Conservation (phyloP, 2,329 filamentous ascomycete genomes). For the Paracorniculantispora psalliotae region DNA sequence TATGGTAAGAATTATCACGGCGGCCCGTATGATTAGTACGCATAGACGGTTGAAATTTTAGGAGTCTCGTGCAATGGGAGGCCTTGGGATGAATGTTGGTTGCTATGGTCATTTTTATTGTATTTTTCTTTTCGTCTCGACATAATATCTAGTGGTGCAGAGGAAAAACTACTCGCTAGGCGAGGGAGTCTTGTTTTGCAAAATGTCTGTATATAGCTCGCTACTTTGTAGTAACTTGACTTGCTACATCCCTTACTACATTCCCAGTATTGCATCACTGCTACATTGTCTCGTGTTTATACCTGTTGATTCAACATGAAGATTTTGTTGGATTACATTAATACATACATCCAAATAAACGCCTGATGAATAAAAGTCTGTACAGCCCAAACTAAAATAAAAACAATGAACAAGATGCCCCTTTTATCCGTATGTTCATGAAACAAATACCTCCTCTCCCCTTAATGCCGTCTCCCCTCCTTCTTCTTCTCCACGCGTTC, state of each 20-base stretch:
- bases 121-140: no score
- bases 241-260: no score
- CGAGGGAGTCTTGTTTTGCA: background rate
- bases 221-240: background rate
- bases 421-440: background rate
- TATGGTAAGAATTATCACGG: background rate
- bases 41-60: background rate
- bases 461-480: constrained; percentile 27
- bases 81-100: no score
- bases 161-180: background rate
- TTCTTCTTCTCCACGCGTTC: constrained; percentile 66
- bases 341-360: constrained; percentile 5
- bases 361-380: background rate
- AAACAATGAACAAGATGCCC: background rate
- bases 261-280: no score
- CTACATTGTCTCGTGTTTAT: no score
- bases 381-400: constrained; percentile 1
- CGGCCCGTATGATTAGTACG: background rate
- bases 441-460: background rate
- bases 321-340: constrained; percentile 6
- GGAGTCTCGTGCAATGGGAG: background rate
- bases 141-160: no score
- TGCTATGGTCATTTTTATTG: no score
- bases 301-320: no score
- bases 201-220: background rate